Evolutionary conservation across 345 rosid genomes (phyloP).

Genomic region (Populus pruinosa): DNA sequence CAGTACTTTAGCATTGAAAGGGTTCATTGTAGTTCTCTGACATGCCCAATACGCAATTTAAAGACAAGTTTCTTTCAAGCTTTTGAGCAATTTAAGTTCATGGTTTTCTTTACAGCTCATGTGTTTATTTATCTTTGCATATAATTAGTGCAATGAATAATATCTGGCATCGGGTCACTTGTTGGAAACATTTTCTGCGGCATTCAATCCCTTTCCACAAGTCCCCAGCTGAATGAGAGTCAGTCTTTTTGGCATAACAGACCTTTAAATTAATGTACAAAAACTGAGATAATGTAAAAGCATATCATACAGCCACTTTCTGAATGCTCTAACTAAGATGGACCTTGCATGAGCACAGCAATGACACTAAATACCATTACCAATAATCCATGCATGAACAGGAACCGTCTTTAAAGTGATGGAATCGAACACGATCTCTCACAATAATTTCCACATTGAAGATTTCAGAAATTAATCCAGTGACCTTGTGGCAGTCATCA

Average conservation of each 20-base stretch:
- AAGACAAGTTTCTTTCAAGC: too few relatives aligned
- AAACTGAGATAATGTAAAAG: too few relatives aligned
- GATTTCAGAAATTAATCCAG: conserved; percentile 56
- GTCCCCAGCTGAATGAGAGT: conserved; percentile 76
- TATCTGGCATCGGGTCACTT: conserved; percentile 84
- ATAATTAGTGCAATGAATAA: neutral
- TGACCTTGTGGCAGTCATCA: conserved; percentile 68
- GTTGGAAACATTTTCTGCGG: conserved; percentile 64
- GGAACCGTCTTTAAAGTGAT: conserved; percentile 66
- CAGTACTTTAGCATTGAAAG: too few relatives aligned
- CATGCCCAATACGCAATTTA: too few relatives aligned
- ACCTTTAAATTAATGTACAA: too few relatives aligned
- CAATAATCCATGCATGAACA: conserved; percentile 81
- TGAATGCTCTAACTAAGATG: neutral
- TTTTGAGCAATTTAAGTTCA: too few relatives aligned
- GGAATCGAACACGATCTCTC: conserved; percentile 71
- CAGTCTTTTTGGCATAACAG: conserved; percentile 38
- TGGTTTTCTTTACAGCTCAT: too few relatives aligned
- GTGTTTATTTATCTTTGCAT: too few relatives aligned
- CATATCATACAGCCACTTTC: too few relatives aligned
- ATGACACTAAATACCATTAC: conserved; percentile 23
- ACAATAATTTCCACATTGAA: conserved; percentile 64
- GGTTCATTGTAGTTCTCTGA: too few relatives aligned
- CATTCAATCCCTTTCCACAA: conserved; percentile 76
- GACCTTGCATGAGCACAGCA: neutral